Evolutionary conservation across 768 basidiomycete species (phyloP).

Genomic region (Panaeolus papilionaceus): DNA sequence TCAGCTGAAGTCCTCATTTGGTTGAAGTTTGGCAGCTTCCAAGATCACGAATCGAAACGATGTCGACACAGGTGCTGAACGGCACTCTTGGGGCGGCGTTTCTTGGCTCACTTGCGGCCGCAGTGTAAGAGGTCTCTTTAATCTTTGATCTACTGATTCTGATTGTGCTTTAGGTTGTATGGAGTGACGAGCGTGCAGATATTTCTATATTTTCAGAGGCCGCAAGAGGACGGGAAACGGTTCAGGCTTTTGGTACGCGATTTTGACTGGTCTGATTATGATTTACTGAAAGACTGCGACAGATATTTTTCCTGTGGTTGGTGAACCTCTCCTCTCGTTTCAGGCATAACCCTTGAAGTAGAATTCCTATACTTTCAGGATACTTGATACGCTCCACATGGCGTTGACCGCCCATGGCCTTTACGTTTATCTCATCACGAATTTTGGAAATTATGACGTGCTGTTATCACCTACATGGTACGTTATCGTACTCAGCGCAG

Average conservation of each 20-base stretch:
- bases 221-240: conserved; percentile 20
- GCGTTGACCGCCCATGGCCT: conserved; percentile 29
- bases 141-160: neutral
- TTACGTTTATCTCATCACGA: conserved; percentile 28
- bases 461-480: conserved; percentile 27
- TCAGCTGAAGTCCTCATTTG: neutral
- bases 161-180: conserved; percentile 22
- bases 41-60: neutral
- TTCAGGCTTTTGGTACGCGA: conserved; percentile 23
- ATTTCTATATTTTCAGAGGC: conserved; percentile 28
- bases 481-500: neutral
- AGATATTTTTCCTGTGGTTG: conserved; percentile 30
- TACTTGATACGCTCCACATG: conserved; percentile 27
- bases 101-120: conserved; percentile 1
- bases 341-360: neutral
- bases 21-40: neutral
- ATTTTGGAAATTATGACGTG: conserved; percentile 25
- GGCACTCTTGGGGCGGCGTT: conserved; percentile 9
- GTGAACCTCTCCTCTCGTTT: neutral
- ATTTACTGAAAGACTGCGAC: neutral
- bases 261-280: neutral
- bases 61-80: conserved; percentile 2
- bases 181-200: conserved; percentile 31
- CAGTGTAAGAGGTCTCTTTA: neutral
- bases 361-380: conserved; percentile 16